phyloP scores from a whole-genome alignment of 1,284 basidiomycete species.

The Naganishia liquefaciens region DNA sequence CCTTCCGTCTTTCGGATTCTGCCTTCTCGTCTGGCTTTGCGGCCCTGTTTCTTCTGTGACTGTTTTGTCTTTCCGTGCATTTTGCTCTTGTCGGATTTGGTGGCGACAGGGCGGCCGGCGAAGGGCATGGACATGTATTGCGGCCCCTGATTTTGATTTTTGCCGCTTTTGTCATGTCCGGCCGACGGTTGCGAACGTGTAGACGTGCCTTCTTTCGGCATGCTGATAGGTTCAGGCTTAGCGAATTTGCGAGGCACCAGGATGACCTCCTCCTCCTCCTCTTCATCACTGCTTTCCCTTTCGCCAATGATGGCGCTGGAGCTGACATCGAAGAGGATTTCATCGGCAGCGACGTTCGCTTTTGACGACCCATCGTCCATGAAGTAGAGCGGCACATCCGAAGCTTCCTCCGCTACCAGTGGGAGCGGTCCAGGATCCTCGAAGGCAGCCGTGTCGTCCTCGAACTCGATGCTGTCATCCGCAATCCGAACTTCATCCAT shows the following conservation, averaged over 20 bases:
- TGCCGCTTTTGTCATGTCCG: neutral
- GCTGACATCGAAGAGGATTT: constrained; percentile 38
- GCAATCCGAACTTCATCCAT: constrained; percentile 37
- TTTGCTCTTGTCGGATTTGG: constrained; percentile 21
- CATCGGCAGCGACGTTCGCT: neutral
- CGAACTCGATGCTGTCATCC: constrained; percentile 2
- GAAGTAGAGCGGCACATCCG: constrained; percentile 27
- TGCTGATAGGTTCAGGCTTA: constrained; percentile 41
- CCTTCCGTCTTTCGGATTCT: constrained; percentile 30
- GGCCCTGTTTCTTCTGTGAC: constrained; percentile 25
- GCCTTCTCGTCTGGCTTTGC: constrained; percentile 23
- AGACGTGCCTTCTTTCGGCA: constrained; percentile 30
- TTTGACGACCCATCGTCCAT: constrained; percentile 37
- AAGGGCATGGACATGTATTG: constrained; percentile 5
- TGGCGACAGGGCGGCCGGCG: constrained; percentile 16
- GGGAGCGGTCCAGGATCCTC: neutral
- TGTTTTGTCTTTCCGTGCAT: constrained; percentile 31
- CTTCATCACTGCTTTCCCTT: constrained; percentile 17
- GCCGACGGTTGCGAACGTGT: neutral
- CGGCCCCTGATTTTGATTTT: neutral
- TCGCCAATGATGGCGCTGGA: constrained; percentile 36
- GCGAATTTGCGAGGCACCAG: constrained; percentile 43
- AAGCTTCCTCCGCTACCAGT: constrained; percentile 22
- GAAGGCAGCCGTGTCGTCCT: constrained; percentile 11
- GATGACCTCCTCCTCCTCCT: constrained; percentile 49